Conservation (phyloP, 768 basidiomycete species). For the Lactarius pseudohatsudake region DNA sequence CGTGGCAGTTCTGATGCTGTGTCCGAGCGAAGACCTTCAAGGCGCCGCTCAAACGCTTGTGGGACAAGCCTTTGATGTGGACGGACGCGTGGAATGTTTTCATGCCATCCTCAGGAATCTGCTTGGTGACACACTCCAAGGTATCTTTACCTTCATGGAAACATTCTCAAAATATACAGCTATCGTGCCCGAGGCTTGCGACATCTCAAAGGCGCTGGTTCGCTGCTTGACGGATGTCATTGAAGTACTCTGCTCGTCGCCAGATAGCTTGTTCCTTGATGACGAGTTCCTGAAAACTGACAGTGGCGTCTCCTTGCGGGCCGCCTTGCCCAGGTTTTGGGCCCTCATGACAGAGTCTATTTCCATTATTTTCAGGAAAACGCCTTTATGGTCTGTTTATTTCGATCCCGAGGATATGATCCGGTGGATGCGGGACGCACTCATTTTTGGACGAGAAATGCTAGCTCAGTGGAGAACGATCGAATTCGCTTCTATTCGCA, state of each 20-base stretch:
- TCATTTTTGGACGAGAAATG: constrained; percentile 89
- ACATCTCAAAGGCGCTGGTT: constrained; percentile 85
- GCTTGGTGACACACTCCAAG: constrained; percentile 65
- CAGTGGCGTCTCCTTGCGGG: constrained; percentile 47
- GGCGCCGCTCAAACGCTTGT: constrained; percentile 76
- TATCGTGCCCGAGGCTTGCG: constrained; percentile 79
- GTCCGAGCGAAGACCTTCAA: constrained; percentile 75
- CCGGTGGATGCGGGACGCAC: constrained; percentile 97
- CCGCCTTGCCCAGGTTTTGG: constrained; percentile 75
- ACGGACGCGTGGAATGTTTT: constrained; percentile 85
- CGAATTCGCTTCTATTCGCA: constrained; percentile 59
- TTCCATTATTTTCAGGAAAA: constrained; percentile 80
- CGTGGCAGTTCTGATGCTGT: constrained; percentile 71
- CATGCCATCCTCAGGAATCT: constrained; percentile 69
- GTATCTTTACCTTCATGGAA: constrained; percentile 65
- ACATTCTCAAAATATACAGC: constrained; percentile 64
- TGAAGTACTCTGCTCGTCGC: constrained; percentile 76
- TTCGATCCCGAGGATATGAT: constrained; percentile 86
- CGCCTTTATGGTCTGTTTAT: constrained; percentile 77
- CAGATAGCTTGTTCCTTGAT: constrained; percentile 68
- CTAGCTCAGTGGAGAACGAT: constrained; percentile 78
- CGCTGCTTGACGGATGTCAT: constrained; percentile 91
- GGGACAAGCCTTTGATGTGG: constrained; percentile 85
- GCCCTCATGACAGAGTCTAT: constrained; percentile 75
- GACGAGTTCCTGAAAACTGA: constrained; percentile 47